Conservation (phyloP, 2,329 filamentous ascomycete species). For the Monosporascus sp. region DNA sequence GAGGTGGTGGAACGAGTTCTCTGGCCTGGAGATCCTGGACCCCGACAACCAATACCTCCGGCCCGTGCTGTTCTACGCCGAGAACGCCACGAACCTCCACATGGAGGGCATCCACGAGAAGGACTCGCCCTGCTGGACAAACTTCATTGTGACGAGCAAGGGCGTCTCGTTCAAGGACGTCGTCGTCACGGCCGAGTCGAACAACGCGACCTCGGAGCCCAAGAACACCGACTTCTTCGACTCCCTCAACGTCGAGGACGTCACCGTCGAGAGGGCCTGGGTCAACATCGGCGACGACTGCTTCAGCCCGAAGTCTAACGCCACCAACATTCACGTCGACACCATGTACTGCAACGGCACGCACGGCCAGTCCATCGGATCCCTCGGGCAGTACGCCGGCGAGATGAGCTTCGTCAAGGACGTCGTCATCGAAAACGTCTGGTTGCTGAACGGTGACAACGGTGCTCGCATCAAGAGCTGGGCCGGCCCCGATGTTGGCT, state of each 20-base stretch:
- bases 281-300: constrained; percentile 56
- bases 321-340: constrained; percentile 50
- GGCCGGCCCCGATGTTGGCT: constrained; percentile 52
- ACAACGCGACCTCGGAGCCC: constrained; percentile 38
- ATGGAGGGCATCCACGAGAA: constrained; percentile 55
- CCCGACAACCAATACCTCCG: constrained; percentile 51
- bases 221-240: constrained; percentile 62
- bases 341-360: constrained; percentile 58
- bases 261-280: constrained; percentile 45
- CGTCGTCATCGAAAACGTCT: constrained; percentile 55
- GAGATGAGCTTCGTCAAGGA: constrained; percentile 52
- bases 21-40: constrained; percentile 41
- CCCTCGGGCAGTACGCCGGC: constrained; percentile 51
- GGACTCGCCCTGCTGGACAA: constrained; percentile 60
- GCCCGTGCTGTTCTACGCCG: constrained; percentile 55
- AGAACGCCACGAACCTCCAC: constrained; percentile 53
- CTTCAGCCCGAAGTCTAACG: constrained; percentile 57
- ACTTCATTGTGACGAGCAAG: constrained; percentile 53
- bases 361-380: constrained; percentile 53
- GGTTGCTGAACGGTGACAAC: constrained; percentile 45
- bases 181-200: constrained; percentile 47
- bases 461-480: constrained; percentile 57
- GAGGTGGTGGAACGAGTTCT: constrained; percentile 38
- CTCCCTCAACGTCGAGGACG: constrained; percentile 49
- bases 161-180: constrained; percentile 50